A percentile compares a stretch with the other conserved stretches of the same genome.
Evolutionary conservation across 805 yeast genomes (phyloP).

Genomic region (Cyberlindnera galapagoensis): DNA sequence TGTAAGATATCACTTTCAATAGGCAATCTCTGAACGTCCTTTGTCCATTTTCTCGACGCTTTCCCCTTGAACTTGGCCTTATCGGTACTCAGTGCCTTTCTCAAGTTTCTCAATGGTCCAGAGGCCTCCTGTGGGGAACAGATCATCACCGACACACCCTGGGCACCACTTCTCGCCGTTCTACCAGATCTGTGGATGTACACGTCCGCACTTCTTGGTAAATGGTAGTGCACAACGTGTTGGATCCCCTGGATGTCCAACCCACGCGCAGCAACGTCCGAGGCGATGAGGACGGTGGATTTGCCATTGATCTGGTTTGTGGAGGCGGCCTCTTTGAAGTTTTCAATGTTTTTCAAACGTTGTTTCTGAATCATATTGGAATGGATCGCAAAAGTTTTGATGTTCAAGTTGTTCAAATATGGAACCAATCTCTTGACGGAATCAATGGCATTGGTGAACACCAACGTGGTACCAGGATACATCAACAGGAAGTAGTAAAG

Average conservation of each 20-base stretch:
- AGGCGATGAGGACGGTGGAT: constrained; percentile 73
- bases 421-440: constrained; percentile 84
- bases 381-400: constrained; percentile 73
- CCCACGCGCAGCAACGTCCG: constrained; percentile 98
- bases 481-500: constrained; percentile 78
- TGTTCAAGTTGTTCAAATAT: constrained; percentile 58
- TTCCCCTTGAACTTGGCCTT: constrained; percentile 24
- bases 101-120: constrained; percentile 75
- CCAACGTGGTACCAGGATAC: constrained; percentile 85
- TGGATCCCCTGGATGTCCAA: constrained; percentile 85
- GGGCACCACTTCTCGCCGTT: constrained; percentile 92
- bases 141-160: constrained; percentile 91
- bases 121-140: constrained; percentile 92
- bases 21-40: constrained; percentile 62
- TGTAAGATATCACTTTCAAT: constrained; percentile 68
- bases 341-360: constrained; percentile 78
- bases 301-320: constrained; percentile 34
- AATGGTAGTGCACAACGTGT: constrained; percentile 93
- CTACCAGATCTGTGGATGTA: constrained; percentile 96
- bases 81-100: constrained; percentile 44
- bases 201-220: constrained; percentile 90
- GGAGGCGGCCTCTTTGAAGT: constrained; percentile 52
- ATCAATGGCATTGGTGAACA: constrained; percentile 93
- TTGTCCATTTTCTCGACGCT: constrained; percentile 38
- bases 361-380: constrained; percentile 95